A percentile compares a stretch with the other conserved stretches of the same genome.
phyloP scores from a whole-genome alignment of 352 stramenopile genomes.

The Phytophthora sp. region DNA sequence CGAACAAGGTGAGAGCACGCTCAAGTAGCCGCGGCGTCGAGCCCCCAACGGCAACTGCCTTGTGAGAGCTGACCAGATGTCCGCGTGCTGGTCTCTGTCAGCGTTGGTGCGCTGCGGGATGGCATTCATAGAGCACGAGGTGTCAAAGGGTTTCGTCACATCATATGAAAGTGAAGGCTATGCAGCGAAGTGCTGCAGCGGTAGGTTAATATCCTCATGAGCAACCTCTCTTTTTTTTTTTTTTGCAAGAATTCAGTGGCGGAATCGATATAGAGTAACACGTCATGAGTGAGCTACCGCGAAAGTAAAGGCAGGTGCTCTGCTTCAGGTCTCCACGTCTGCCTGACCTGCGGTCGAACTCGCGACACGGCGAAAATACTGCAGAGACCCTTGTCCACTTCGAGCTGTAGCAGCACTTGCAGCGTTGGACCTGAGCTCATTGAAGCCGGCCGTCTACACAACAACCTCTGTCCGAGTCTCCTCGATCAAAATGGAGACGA shows the following conservation, averaged over 20 bases:
- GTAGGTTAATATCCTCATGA: neutral
- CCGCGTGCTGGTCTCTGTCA: neutral
- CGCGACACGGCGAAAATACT: neutral
- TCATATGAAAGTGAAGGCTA: neutral
- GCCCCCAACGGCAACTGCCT: too few species aligned
- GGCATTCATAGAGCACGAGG: slow-evolving; percentile 7
- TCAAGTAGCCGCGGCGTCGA: neutral
- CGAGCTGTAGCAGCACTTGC: too few species aligned
- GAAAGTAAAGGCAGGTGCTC: slow-evolving; percentile 15
- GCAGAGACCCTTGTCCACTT: too few species aligned
- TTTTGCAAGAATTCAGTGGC: neutral
- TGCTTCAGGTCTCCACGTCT: neutral
- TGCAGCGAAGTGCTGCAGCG: too few species aligned
- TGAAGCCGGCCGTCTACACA: too few species aligned
- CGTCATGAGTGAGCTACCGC: neutral
- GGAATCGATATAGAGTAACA: neutral
- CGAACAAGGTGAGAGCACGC: neutral
- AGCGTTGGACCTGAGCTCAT: too few species aligned
- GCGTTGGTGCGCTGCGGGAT: slow-evolving; percentile 1
- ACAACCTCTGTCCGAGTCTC: too few species aligned
- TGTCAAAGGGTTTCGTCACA: neutral
- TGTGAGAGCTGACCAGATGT: too few species aligned
- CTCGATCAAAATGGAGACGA: too few species aligned
- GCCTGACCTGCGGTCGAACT: too few species aligned
- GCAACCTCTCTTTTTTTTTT: too few species aligned